phyloP scores from a whole-genome alignment of 768 basidiomycete genomes.

The Podaxis sp. region DNA sequence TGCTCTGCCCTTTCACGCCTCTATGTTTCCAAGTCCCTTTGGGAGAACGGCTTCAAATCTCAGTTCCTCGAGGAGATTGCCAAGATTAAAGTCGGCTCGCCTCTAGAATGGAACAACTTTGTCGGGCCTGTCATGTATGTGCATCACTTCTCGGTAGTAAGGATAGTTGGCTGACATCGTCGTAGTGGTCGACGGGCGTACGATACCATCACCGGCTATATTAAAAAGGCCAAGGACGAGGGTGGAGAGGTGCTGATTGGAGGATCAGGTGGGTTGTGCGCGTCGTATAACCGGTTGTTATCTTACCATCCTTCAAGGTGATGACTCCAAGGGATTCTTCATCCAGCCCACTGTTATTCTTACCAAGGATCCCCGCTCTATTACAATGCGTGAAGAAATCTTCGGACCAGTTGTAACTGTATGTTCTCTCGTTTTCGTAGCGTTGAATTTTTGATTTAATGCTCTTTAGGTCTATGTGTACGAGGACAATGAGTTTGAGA shows the following conservation, averaged over 20 bases:
- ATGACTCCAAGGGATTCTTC: slow-evolving; percentile 92
- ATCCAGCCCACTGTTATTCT: slow-evolving; percentile 93
- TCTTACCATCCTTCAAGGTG: slow-evolving; percentile 42
- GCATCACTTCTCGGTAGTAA: slow-evolving; percentile 7
- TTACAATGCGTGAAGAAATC: slow-evolving; percentile 94
- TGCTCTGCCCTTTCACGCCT: slow-evolving; percentile 92
- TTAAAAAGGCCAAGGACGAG: slow-evolving; percentile 81
- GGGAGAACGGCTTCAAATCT: slow-evolving; percentile 86
- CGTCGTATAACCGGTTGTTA: background rate
- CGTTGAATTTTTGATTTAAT: slow-evolving; percentile 4
- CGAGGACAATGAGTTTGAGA: slow-evolving; percentile 82
- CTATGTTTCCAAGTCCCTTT: slow-evolving; percentile 86
- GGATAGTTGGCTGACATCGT: slow-evolving; percentile 7
- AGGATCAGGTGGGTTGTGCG: slow-evolving; percentile 55
- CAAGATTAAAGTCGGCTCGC: slow-evolving; percentile 84
- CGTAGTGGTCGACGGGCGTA: slow-evolving; percentile 80
- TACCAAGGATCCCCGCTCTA: slow-evolving; percentile 83
- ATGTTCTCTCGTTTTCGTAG: slow-evolving; percentile 15
- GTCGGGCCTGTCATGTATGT: slow-evolving; percentile 94
- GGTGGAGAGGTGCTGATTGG: slow-evolving; percentile 92
- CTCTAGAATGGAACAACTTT: slow-evolving; percentile 78
- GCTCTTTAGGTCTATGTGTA: slow-evolving; percentile 79
- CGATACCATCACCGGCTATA: slow-evolving; percentile 81
- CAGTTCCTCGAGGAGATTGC: slow-evolving; percentile 70
- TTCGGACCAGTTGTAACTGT: slow-evolving; percentile 96